These are phyloP conservation scores for Metarhizium guizhouense DNA, from an alignment of 2,329 filamentous ascomycete genomes.

Conservation along the genomic window DNA sequence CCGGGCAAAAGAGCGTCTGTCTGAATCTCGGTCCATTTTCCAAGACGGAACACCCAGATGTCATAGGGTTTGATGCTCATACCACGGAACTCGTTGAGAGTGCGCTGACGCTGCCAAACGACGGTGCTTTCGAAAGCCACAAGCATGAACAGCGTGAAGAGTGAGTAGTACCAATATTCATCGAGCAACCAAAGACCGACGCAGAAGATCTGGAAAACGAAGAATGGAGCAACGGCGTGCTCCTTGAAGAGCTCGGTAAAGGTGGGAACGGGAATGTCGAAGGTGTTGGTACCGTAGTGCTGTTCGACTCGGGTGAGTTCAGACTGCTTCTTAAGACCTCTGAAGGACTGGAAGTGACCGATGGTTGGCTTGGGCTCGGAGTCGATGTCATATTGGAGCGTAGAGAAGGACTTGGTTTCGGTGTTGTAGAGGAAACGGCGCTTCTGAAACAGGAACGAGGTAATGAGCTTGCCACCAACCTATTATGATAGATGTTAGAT, in stretches of 20 bases:
- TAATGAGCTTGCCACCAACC: conserved; percentile 63
- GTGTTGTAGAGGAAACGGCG: conserved; percentile 82
- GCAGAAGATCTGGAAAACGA: conserved; percentile 98
- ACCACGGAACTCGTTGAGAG: conserved; percentile 89
- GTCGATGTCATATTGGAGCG: conserved; percentile 78
- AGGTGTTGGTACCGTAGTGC: conserved; percentile 92
- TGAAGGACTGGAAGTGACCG: conserved; percentile 67
- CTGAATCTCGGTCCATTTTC: conserved; percentile 79
- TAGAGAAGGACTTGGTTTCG: conserved; percentile 65
- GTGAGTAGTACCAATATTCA: conserved; percentile 99
- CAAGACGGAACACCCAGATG: conserved; percentile 79
- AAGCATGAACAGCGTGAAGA: conserved; percentile 98
- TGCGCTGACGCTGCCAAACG: conserved; percentile 96
- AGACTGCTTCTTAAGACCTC: conserved; percentile 63
- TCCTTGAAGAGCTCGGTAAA: conserved; percentile 96
- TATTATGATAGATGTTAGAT: conserved; percentile 17
- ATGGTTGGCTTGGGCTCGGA: conserved; percentile 73
- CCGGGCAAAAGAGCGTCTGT: conserved; percentile 91
- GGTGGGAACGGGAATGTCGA: conserved; percentile 94
- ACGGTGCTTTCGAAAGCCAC: conserved; percentile 97
- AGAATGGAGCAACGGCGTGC: conserved; percentile 96
- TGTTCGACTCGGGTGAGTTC: conserved; percentile 75
- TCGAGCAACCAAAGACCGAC: conserved; percentile 98
- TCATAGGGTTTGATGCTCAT: conserved; percentile 99
- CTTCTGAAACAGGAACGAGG: conserved; percentile 96